phyloP scores from a whole-genome alignment of 2,329 filamentous ascomycete species.

The Neocatenulostroma microsporum region DNA sequence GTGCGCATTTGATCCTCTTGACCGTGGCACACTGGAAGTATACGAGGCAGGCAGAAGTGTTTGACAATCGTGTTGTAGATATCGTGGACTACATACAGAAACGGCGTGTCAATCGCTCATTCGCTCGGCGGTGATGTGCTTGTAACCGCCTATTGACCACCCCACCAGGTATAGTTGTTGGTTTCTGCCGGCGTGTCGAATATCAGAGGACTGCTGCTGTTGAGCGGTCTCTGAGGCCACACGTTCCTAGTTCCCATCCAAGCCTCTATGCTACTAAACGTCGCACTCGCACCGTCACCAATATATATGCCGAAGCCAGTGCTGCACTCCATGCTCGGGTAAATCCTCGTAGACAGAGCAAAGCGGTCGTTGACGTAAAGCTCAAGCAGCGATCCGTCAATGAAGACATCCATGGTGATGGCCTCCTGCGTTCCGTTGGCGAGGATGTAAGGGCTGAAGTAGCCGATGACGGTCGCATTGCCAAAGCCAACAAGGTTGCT shows the following conservation, averaged over 20 bases:
- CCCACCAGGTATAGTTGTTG: constrained; percentile 42
- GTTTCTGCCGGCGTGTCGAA: constrained; percentile 39
- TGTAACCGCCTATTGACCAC: constrained; percentile 29
- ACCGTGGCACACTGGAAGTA: no score
- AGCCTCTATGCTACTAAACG: constrained; percentile 30
- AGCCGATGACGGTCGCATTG: constrained; percentile 39
- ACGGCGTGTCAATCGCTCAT: constrained; percentile 20
- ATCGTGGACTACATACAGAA: constrained; percentile 40
- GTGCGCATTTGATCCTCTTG: no score
- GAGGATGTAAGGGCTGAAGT: constrained; percentile 40
- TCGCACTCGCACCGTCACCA: constrained; percentile 27
- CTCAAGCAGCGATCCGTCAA: constrained; percentile 43
- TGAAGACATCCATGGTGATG: constrained; percentile 38
- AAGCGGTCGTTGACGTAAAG: constrained; percentile 41
- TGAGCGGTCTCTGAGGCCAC: constrained; percentile 35
- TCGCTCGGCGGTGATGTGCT: background rate
- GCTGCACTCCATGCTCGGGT: constrained; percentile 38
- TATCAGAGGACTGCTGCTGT: constrained; percentile 35
- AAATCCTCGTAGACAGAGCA: constrained; percentile 37
- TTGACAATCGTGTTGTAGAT: no score
- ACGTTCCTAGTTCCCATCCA: constrained; percentile 35
- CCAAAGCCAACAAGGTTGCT: constrained; percentile 36
- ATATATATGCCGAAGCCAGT: constrained; percentile 38
- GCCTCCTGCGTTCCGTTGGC: constrained; percentile 26
- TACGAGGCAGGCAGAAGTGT: no score